phyloP scores from a whole-genome alignment of 2,329 filamentous ascomycete species.

The Trichoderma oligosporum region DNA sequence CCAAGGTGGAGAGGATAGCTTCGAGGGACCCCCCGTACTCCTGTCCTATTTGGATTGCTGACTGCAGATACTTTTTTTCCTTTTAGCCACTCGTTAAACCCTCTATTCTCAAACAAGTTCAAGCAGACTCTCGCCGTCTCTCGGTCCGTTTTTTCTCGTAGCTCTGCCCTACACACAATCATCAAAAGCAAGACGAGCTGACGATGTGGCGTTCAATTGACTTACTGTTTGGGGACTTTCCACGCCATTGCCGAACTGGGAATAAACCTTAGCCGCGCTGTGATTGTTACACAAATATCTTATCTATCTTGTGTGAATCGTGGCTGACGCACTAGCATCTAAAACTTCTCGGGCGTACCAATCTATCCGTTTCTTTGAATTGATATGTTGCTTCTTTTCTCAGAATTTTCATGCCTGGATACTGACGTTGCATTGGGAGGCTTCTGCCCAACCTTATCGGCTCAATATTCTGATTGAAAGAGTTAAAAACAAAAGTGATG shows the following conservation, averaged over 20 bases:
- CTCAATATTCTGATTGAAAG: background rate
- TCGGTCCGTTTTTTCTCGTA: slow-evolving; percentile 4
- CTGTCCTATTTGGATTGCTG: background rate
- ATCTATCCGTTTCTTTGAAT: slow-evolving; percentile 3
- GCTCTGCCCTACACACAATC: slow-evolving; percentile 17
- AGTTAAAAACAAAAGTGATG: background rate
- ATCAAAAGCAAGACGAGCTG: background rate
- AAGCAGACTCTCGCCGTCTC: too few species aligned
- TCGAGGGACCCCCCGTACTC: background rate
- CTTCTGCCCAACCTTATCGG: background rate
- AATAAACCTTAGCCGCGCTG: background rate
- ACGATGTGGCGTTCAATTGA: slow-evolving; percentile 10
- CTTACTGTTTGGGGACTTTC: too few species aligned
- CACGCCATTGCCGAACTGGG: background rate
- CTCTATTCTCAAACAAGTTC: slow-evolving; percentile 4
- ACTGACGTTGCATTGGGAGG: background rate
- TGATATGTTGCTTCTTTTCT: background rate
- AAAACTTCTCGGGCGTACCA: slow-evolving; percentile 2
- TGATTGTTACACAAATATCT: background rate
- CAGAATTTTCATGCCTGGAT: background rate
- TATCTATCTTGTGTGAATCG: background rate
- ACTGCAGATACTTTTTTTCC: slow-evolving; percentile 20
- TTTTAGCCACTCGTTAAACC: slow-evolving; percentile 2
- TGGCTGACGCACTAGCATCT: slow-evolving; percentile 7
- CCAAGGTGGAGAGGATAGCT: slow-evolving; percentile 5